A percentile compares a stretch with the other conserved stretches of the same genome.
Conservation (phyloP, 345 rosid genomes). For the Hibiscus syriacus region DNA sequence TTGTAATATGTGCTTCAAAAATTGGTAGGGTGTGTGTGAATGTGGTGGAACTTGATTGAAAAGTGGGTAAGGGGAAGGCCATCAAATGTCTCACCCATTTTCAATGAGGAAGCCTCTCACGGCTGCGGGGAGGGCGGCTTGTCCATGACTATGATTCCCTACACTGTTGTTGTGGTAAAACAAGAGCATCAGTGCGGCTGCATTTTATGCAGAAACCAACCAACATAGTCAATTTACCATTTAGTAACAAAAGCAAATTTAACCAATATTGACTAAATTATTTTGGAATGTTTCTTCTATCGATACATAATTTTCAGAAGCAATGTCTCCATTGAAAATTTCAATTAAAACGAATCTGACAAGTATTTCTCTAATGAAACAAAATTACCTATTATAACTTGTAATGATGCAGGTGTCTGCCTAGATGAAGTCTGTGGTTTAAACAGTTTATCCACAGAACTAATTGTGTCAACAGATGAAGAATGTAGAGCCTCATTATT, state of each 20-base stretch:
- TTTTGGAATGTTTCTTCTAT: neutral
- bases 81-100: constrained; percentile 35
- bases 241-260: too few species aligned
- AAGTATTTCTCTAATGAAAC: neutral
- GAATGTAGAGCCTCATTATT: constrained; percentile 25
- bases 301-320: neutral
- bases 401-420: constrained; percentile 44
- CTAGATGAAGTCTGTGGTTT: constrained; percentile 25
- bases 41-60: neutral
- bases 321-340: too few species aligned
- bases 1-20: neutral
- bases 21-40: neutral
- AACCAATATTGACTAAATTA: too few species aligned
- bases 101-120: constrained; percentile 69
- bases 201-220: neutral
- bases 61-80: neutral
- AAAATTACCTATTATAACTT: constrained; percentile 68
- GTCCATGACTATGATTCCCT: constrained; percentile 83
- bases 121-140: constrained; percentile 81
- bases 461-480: constrained; percentile 36
- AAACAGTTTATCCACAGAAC: constrained; percentile 27
- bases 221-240: neutral
- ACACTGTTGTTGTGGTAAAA: constrained; percentile 33
- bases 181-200: constrained; percentile 1
- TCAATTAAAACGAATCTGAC: neutral